Conservation (phyloP, 108 stramenopile species). For the Licmophora abbreviata region DNA sequence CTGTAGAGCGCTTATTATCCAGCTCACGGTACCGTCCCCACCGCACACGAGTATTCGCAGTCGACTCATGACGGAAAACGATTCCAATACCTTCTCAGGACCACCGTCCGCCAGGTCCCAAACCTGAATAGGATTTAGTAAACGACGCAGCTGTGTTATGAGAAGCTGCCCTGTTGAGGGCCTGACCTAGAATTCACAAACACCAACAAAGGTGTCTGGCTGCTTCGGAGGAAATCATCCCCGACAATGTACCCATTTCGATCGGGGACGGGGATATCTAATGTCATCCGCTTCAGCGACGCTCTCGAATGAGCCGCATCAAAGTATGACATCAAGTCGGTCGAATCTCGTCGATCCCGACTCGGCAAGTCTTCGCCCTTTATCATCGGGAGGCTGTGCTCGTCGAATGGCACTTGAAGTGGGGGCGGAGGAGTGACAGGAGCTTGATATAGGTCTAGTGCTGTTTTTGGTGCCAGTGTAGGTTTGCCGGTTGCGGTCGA, state of each 20-base stretch:
- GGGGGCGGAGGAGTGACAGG: too few relatives aligned
- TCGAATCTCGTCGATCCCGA: too few relatives aligned
- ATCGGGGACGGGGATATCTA: conserved; percentile 69
- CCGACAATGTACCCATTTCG: conserved; percentile 74
- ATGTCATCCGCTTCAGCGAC: conserved; percentile 40
- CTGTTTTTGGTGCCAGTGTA: too few relatives aligned
- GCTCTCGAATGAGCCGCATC: conserved; percentile 58
- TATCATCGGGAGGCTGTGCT: too few relatives aligned
- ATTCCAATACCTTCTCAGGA: conserved; percentile 70
- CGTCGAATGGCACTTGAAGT: too few relatives aligned
- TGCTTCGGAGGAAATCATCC: conserved; percentile 52
- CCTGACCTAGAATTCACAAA: conserved; percentile 87
- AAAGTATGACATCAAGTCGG: conserved; percentile 55
- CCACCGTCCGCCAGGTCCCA: conserved; percentile 82
- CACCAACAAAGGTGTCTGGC: conserved; percentile 72
- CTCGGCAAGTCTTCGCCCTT: too few relatives aligned
- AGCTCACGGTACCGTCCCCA: conserved; percentile 90
- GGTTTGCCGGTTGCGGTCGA: too few relatives aligned
- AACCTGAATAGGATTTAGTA: conserved; percentile 85
- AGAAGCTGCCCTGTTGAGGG: conserved; percentile 77
- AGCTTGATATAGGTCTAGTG: too few relatives aligned
- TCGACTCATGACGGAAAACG: conserved; percentile 52
- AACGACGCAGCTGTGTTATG: conserved; percentile 65
- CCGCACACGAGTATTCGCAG: conserved; percentile 82
- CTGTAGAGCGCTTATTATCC: conserved; percentile 82